Conservation (phyloP, 768 basidiomycete species). For the Russula foetens region DNA sequence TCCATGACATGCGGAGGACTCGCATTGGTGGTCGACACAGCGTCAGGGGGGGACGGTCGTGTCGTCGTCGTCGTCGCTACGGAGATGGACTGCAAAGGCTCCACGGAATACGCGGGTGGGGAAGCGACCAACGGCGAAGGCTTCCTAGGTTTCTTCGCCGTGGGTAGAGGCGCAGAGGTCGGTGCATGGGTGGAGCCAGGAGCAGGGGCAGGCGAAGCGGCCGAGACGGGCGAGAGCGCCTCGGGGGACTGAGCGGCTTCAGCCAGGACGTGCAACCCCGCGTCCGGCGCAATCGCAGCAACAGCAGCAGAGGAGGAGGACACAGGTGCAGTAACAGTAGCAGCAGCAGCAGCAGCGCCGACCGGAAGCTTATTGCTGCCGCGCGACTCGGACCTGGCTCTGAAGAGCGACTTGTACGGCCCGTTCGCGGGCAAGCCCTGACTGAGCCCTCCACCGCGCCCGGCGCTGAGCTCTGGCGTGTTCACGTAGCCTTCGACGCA, state of each 20-base stretch:
- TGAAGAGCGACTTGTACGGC: constrained; percentile 17
- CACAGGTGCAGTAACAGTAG: background rate
- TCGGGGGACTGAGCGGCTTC: constrained; percentile 13
- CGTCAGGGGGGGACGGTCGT: background rate
- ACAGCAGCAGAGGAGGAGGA: background rate
- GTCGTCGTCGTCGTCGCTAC: no score
- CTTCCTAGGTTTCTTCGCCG: constrained; percentile 6
- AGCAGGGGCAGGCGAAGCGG: background rate
- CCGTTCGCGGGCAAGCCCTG: constrained; percentile 11
- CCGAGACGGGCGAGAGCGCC: constrained; percentile 5
- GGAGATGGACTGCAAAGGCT: background rate
- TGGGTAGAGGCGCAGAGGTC: background rate
- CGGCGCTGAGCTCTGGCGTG: constrained; percentile 14
- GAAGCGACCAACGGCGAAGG: background rate
- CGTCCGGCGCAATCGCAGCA: background rate
- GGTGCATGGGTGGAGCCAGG: background rate
- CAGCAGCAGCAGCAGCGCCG: background rate
- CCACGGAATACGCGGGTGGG: background rate
- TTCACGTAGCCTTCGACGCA: constrained; percentile 16
- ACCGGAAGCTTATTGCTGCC: background rate
- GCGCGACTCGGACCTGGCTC: constrained; percentile 5
- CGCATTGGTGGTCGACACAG: background rate
- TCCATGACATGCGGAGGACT: background rate
- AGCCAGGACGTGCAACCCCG: constrained; percentile 10
- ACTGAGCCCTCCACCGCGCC: constrained; percentile 6